phyloP scores from a whole-genome alignment of 352 stramenopile species.

The Globisporangium okanoganense region DNA sequence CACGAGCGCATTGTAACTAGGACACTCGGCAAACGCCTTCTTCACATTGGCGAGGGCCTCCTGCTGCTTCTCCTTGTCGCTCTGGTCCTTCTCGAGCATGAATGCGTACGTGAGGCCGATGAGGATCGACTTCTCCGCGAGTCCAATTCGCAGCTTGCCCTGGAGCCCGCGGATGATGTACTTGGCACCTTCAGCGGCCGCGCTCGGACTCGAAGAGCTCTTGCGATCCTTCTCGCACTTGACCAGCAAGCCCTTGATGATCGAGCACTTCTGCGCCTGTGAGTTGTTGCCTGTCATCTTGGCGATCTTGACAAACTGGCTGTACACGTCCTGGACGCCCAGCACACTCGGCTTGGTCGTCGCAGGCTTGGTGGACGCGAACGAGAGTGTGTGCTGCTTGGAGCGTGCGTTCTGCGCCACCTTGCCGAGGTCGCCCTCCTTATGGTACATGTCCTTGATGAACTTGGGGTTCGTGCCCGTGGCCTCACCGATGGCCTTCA shows the following conservation, averaged over 20 bases:
- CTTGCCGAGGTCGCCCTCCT: constrained; percentile 96
- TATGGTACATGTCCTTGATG: constrained; percentile 96
- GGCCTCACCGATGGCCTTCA: constrained; percentile 95
- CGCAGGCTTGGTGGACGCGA: constrained; percentile 26
- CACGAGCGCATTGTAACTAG: constrained; percentile 94
- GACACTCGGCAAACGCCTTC: constrained; percentile 96
- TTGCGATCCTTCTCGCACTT: constrained; percentile 86
- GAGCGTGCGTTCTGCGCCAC: constrained; percentile 93
- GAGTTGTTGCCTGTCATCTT: constrained; percentile 94
- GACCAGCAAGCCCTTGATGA: constrained; percentile 97
- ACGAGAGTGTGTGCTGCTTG: constrained; percentile 93
- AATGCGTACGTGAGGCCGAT: constrained; percentile 96
- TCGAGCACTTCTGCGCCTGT: constrained; percentile 96
- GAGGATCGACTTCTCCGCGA: constrained; percentile 97
- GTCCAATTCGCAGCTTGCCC: constrained; percentile 97
- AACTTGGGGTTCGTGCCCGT: constrained; percentile 89
- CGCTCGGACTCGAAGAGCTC: constrained; percentile 49
- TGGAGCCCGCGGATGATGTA: constrained; percentile 98
- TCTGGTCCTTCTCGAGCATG: constrained; percentile 79
- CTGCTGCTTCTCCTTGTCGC: constrained; percentile 87
- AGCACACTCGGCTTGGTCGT: constrained; percentile 87
- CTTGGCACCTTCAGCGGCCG: constrained; percentile 82
- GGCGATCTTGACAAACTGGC: constrained; percentile 91
- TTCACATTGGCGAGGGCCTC: constrained; percentile 93
- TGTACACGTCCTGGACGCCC: constrained; percentile 84